Conservation (phyloP, 805 yeast genomes). For the Kluyveromyces siamensis region DNA sequence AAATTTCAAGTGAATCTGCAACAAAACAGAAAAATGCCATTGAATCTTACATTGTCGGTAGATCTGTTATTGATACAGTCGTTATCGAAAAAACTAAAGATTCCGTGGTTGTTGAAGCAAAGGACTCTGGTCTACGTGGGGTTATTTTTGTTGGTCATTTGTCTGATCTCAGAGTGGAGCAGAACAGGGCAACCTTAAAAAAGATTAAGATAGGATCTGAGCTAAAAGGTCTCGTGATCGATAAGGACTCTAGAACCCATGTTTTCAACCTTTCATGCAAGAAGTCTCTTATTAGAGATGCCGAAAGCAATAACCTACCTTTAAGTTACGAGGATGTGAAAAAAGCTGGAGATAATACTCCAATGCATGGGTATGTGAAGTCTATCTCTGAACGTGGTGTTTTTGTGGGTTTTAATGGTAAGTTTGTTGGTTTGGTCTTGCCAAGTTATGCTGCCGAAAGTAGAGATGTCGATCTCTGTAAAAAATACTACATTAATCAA, state of each 20-base stretch:
- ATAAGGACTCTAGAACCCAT: conserved; percentile 52
- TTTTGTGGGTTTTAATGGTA: conserved; percentile 74
- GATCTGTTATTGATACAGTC: conserved; percentile 46
- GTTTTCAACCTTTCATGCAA: conserved; percentile 58
- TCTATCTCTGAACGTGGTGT: conserved; percentile 74
- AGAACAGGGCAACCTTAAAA: conserved; percentile 58
- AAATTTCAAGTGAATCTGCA: conserved; percentile 47
- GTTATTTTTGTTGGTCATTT: conserved; percentile 67
- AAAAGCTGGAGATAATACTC: conserved; percentile 31
- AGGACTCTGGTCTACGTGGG: conserved; percentile 48
- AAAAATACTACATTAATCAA: conserved; percentile 54
- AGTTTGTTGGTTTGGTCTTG: conserved; percentile 73
- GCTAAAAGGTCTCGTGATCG: conserved; percentile 54
- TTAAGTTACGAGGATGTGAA: conserved; percentile 47
- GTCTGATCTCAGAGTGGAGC: conserved; percentile 67
- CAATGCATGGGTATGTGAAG: conserved; percentile 65
- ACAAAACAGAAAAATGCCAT: conserved; percentile 39
- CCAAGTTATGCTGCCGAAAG: conserved; percentile 59
- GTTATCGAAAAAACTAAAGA: conserved; percentile 73
- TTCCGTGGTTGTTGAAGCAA: conserved; percentile 54
- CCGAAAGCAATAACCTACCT: conserved; percentile 48
- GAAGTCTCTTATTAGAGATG: conserved; percentile 56
- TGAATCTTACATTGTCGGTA: conserved; percentile 46
- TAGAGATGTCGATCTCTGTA: conserved; percentile 42
- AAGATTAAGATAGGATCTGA: conserved; percentile 52